Percentiles rank a stretch among this genome's conserved stretches.
phyloP scores from a whole-genome alignment of 306 rosid species.

The Vicia faba region DNA sequence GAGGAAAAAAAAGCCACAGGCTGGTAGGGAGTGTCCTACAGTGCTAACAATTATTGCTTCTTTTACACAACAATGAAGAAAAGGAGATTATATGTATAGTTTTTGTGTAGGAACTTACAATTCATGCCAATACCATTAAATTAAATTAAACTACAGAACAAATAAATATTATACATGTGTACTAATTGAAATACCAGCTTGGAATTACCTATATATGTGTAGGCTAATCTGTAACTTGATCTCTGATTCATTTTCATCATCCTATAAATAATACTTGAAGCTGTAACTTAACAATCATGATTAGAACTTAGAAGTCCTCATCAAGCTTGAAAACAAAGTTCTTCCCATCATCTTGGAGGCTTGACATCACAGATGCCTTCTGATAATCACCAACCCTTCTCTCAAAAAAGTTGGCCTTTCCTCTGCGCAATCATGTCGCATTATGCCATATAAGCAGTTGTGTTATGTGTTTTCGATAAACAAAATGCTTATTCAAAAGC shows the following conservation, averaged over 20 bases:
- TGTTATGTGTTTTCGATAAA: slow-evolving; percentile 1
- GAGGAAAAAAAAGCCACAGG: slow-evolving; percentile 37
- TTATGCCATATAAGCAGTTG: background rate
- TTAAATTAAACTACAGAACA: background rate
- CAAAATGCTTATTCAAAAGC: background rate
- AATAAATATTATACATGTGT: slow-evolving; percentile 26
- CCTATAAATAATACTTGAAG: slow-evolving; percentile 27
- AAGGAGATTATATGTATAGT: background rate
- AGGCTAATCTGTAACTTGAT: slow-evolving; percentile 24
- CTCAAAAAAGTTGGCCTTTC: slow-evolving; percentile 92
- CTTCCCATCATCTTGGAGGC: slow-evolving; percentile 74
- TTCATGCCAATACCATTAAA: slow-evolving; percentile 3
- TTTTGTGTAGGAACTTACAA: slow-evolving; percentile 4
- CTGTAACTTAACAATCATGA: no score
- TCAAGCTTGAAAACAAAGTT: slow-evolving; percentile 79
- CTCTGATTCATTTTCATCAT: slow-evolving; percentile 24
- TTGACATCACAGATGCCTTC: slow-evolving; percentile 90
- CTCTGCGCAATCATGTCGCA: slow-evolving; percentile 58
- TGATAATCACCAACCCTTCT: slow-evolving; percentile 93
- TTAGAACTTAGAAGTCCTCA: slow-evolving; percentile 55
- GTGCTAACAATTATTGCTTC: slow-evolving; percentile 39
- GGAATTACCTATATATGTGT: slow-evolving; percentile 27
- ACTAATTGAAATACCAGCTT: slow-evolving; percentile 32
- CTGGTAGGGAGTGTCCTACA: slow-evolving; percentile 39
- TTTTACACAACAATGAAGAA: slow-evolving; percentile 40